A percentile compares a stretch with the other conserved stretches of the same genome.
phyloP scores from a whole-genome alignment of 2,329 filamentous ascomycete genomes.

The Colletotrichum trifolii region DNA sequence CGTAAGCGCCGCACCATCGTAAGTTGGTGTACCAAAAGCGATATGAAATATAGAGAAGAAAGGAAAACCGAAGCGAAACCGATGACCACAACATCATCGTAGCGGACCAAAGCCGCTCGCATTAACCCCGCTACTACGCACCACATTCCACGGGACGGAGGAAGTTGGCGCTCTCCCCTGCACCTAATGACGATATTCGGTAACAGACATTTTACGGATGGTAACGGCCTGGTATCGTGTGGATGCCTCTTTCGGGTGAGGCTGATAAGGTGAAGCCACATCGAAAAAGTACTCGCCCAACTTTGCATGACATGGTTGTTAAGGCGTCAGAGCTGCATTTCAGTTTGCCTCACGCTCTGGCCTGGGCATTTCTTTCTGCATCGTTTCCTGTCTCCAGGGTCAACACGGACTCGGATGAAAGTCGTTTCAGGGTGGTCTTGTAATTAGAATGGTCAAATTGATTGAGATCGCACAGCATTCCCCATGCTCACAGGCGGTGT shows the following conservation, averaged over 20 bases:
- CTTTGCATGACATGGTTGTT: slow-evolving; percentile 38
- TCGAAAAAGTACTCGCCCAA: slow-evolving; percentile 16
- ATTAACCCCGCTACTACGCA: slow-evolving; percentile 9
- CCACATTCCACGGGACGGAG: slow-evolving; percentile 10
- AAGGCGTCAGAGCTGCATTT: slow-evolving; percentile 36
- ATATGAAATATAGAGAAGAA: slow-evolving; percentile 3
- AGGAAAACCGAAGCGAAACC: not conserved
- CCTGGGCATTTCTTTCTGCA: slow-evolving; percentile 26
- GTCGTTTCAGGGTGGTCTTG: slow-evolving; percentile 1
- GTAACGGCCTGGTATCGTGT: slow-evolving; percentile 16
- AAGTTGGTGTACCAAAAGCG: not conserved
- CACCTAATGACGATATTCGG: slow-evolving; percentile 22
- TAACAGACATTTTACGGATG: slow-evolving; percentile 30
- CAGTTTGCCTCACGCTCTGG: slow-evolving; percentile 29
- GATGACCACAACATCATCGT: not conserved
- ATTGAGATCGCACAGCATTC: not conserved
- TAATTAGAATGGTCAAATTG: slow-evolving; percentile 34
- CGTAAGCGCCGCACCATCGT: slow-evolving; percentile 58
- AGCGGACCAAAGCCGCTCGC: slow-evolving; percentile 4
- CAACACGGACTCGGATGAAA: slow-evolving; percentile 7
- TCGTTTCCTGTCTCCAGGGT: slow-evolving; percentile 25
- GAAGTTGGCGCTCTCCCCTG: not conserved
- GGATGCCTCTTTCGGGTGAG: slow-evolving; percentile 26
- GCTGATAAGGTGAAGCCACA: slow-evolving; percentile 21
- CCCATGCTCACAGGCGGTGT: too few species aligned